phyloP scores from a whole-genome alignment of 306 rosid species.

The Alnus rubra region DNA sequence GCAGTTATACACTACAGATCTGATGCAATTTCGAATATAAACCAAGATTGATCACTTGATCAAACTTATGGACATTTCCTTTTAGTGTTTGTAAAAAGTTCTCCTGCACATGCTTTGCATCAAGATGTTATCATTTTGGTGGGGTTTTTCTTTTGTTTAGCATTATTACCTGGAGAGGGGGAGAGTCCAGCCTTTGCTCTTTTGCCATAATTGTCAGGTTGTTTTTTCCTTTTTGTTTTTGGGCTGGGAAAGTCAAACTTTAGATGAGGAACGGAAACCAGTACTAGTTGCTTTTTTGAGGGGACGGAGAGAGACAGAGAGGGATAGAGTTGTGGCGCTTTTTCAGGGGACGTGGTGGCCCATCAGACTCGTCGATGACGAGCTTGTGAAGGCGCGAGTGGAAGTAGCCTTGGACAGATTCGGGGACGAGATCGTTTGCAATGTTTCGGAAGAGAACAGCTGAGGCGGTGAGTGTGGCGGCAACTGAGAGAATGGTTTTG shows the following conservation, averaged over 20 bases:
- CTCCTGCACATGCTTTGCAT: no score
- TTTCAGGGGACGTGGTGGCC: not conserved
- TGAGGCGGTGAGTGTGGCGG: conserved; percentile 48
- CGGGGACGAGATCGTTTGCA: conserved; percentile 44
- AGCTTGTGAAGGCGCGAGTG: conserved; percentile 31
- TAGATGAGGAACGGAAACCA: no score
- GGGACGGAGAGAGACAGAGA: no score
- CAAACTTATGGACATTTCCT: no score
- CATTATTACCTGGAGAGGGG: conserved; percentile 12
- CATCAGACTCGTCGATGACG: conserved; percentile 52
- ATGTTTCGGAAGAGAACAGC: conserved; percentile 38
- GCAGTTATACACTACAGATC: not conserved
- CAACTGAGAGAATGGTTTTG: conserved; percentile 34
- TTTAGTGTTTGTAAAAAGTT: no score
- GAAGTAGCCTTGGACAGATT: conserved; percentile 22
- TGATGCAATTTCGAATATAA: no score
- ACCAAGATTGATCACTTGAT: no score
- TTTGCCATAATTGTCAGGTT: conserved; percentile 37
- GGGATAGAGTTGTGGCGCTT: no score
- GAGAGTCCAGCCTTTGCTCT: conserved; percentile 44
- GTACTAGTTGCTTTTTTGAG: no score
- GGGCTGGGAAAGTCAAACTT: not conserved
- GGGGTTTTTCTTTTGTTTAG: no score
- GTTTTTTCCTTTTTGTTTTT: conserved; percentile 25
- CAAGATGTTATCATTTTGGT: no score